Conservation (phyloP, 2,329 filamentous ascomycete genomes). For the Aspergillus felis region DNA sequence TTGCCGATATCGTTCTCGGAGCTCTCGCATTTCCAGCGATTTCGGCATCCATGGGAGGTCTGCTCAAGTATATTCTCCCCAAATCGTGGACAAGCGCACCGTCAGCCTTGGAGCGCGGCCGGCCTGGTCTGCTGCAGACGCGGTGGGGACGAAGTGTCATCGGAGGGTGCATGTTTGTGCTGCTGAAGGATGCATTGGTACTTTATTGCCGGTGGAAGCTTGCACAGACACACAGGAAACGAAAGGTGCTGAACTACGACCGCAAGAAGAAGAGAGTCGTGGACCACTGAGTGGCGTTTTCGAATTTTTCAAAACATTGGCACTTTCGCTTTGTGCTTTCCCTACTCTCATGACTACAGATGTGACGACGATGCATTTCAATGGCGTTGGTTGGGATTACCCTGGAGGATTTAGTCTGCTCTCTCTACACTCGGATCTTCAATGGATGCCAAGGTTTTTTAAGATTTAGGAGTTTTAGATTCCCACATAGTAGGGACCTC, state of each 20-base stretch:
- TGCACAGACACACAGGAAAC: constrained; percentile 44
- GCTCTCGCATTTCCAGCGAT: constrained; percentile 78
- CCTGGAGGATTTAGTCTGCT: constrained; percentile 3
- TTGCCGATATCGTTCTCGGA: constrained; percentile 60
- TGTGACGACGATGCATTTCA: constrained; percentile 20
- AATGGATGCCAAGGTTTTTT: background rate
- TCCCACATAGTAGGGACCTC: background rate
- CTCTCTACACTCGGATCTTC: background rate
- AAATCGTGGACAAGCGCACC: constrained; percentile 58
- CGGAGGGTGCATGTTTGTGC: constrained; percentile 83
- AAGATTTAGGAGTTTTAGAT: background rate
- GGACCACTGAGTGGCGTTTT: constrained; percentile 13
- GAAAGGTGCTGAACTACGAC: constrained; percentile 47
- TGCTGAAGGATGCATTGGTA: constrained; percentile 67
- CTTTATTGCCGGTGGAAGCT: constrained; percentile 54
- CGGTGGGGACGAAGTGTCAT: constrained; percentile 86
- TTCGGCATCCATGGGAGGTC: constrained; percentile 71
- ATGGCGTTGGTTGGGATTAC: constrained; percentile 15
- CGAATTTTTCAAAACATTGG: background rate
- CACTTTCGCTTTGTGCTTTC: background rate
- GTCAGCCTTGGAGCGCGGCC: constrained; percentile 34
- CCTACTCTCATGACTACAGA: constrained; percentile 9
- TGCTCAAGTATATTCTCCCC: constrained; percentile 67
- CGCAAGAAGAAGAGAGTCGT: constrained; percentile 35
- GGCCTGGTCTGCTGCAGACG: constrained; percentile 69